phyloP scores from a whole-genome alignment of 2,329 filamentous ascomycete genomes.

The Exophiala bonariae region DNA sequence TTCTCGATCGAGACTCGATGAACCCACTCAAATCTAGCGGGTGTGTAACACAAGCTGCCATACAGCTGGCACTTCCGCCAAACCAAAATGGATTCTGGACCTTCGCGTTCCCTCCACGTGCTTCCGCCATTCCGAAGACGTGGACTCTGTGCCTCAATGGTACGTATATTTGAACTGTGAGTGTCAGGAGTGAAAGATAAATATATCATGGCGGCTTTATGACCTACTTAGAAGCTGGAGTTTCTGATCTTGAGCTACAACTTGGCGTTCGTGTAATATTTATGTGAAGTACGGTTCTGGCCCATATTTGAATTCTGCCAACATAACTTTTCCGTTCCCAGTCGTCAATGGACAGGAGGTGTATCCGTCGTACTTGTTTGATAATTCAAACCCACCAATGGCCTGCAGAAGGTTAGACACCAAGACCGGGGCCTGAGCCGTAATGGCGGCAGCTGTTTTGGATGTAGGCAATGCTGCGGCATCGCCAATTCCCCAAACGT shows the following conservation, averaged over 20 bases:
- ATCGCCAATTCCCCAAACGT: constrained; percentile 61
- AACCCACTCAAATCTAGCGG: constrained; percentile 8
- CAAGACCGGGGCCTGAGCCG: constrained; percentile 52
- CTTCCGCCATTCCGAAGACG: too few relatives aligned
- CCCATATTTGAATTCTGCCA: constrained; percentile 67
- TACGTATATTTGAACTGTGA: too few relatives aligned
- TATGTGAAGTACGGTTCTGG: too few relatives aligned
- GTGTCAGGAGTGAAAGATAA: too few relatives aligned
- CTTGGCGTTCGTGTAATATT: too few relatives aligned
- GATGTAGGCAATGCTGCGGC: constrained; percentile 61
- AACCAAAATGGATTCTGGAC: constrained; percentile 50
- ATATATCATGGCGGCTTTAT: too few relatives aligned
- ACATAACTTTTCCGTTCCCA: constrained; percentile 62
- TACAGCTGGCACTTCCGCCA: constrained; percentile 5
- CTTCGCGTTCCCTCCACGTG: too few relatives aligned
- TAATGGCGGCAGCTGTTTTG: constrained; percentile 57
- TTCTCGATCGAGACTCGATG: not conserved
- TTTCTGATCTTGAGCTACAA: too few relatives aligned
- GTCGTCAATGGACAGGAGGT: constrained; percentile 57
- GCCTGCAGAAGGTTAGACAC: constrained; percentile 50
- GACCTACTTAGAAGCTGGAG: too few relatives aligned
- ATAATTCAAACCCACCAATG: constrained; percentile 47
- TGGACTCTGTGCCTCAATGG: too few relatives aligned
- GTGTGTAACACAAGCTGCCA: constrained; percentile 11
- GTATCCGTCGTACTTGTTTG: constrained; percentile 55